Evolutionary conservation across 805 yeast species (phyloP), one percentile per base, ranked within the genome.

Genomic region (Pichia eremophila): DNA sequence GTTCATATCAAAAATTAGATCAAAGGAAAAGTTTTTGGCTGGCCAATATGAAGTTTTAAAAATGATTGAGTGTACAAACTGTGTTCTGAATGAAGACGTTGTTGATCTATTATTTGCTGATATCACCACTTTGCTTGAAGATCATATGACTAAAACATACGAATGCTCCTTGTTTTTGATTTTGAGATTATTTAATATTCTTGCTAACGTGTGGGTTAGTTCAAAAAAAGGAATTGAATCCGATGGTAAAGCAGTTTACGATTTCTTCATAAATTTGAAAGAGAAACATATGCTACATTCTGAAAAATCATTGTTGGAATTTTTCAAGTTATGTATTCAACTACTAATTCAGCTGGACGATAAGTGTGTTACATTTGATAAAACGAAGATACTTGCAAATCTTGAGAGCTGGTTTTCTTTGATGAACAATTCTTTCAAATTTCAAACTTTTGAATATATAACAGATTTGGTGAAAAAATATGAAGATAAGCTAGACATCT

Each of bases 241-340:
- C 4, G 82, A 78, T 43, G 70, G 72, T 40, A 57, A 55, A 36
- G 84, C 79, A 52, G 68, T 81, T 18, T 63, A 70, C 38, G 58
- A 63, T 1, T 81, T 78, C 72, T 50, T 78, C 9, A 39, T 66
- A 3, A 54, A 61, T 17, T 62, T 79, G 43, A 68, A 70, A 5
- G 62, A 65, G 1, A 74, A 69, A 32, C 55, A 60, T 3, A 59
- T 74, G 43, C 60, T 79, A 14, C 55, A 65, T 44, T 72, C 78
- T 0, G 70, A 65, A 22, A 19, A 25, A 2, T 64, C 75, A 1
- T 52, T 57, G 4, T 25, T 55, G 2, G 62, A 60, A 22, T 61
- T 72, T 19, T 57, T 71, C 4, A 54, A 54, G 14, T 57, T 77
- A 4, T 49, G 69, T 8, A 47, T 73, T 8, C 18, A 39, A 18